Base-by-base conservation (phyloP, 2,329 filamentous ascomycete genomes). In the Bipolaris gigantea region DNA sequence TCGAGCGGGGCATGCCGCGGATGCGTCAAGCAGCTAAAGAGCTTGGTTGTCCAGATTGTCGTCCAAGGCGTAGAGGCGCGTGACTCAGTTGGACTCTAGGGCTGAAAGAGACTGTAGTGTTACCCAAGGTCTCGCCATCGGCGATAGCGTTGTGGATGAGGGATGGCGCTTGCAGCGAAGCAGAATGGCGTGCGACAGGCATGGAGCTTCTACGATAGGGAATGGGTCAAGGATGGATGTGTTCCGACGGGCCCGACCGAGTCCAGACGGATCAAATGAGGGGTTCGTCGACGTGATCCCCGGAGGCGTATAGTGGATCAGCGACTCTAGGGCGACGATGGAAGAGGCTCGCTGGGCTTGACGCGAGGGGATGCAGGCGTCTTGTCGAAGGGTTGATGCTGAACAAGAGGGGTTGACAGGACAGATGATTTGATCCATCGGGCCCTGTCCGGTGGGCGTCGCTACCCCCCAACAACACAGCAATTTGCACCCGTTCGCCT, bases 401-500 rank as follows among this genome's bases (percentile, higher is more conserved):
- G 59, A 30, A 30, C 60, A 57, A 60, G 61, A 66, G 56, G 65
- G 43, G 63, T 62, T 62, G 63, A 65, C 57, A 59, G 65, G 57
- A 47, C 47, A 50, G 61, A 59, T 70, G 64, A 70, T 72, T 72
- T 65, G 67, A 65, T 65, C 61, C 56, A 59, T 59, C 57, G 53
- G 42, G 54, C 63, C 66, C 63, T 65, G 63, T 66, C 57, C 61
- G 61, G 48, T 61, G 54, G 47, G 64, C 58, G 57, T 70, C 64
- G 66, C 69, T 68, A 59, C 65, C 64, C 65, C 69, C 67, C 66
- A 69, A 70, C 62, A 60, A 63, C 63, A 62, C 64, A 65, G 63
- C 68, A 72, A 73, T 69, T 73, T 73, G 67, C 63, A 73, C 65
- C 61, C 67, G 70, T 74, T 73, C 71, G 70, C 69, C 66, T 68